A percentile compares a stretch with the other conserved stretches of the same genome.
Evolutionary conservation across 345 rosid genomes (phyloP).

Genomic region (Raphanus raphanistrum): DNA sequence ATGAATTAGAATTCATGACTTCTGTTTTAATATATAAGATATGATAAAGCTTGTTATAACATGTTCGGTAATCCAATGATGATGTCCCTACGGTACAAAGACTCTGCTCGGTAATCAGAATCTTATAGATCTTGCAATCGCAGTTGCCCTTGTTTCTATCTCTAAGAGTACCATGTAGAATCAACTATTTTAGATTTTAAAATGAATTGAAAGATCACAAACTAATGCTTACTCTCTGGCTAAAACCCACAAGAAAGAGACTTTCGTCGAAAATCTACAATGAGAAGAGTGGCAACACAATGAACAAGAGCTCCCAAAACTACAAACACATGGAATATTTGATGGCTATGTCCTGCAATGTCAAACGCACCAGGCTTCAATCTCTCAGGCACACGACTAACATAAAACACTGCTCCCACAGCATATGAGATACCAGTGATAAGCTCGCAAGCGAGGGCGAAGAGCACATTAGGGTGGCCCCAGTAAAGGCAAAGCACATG

Average conservation of each 20-base stretch:
- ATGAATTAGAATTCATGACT: too few species aligned
- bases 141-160: background rate
- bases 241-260: slow-evolving; percentile 51
- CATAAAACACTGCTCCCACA: slow-evolving; percentile 64
- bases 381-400: slow-evolving; percentile 73
- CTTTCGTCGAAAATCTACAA: slow-evolving; percentile 61
- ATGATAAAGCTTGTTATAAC: background rate
- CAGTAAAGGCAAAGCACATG: slow-evolving; percentile 67
- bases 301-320: slow-evolving; percentile 82
- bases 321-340: slow-evolving; percentile 88
- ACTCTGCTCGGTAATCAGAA: background rate
- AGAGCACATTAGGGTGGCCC: slow-evolving; percentile 60
- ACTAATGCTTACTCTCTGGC: background rate
- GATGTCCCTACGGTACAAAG: background rate
- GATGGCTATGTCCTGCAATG: slow-evolving; percentile 91
- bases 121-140: background rate
- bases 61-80: background rate
- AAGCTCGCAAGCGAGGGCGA: slow-evolving; percentile 64
- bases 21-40: background rate
- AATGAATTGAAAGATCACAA: background rate
- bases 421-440: slow-evolving; percentile 60
- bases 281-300: slow-evolving; percentile 60
- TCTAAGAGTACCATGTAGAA: background rate
- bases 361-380: slow-evolving; percentile 96
- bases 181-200: background rate